Evolutionary conservation across 768 basidiomycete species (phyloP).

Genomic region (Calocybe gangraenosa): DNA sequence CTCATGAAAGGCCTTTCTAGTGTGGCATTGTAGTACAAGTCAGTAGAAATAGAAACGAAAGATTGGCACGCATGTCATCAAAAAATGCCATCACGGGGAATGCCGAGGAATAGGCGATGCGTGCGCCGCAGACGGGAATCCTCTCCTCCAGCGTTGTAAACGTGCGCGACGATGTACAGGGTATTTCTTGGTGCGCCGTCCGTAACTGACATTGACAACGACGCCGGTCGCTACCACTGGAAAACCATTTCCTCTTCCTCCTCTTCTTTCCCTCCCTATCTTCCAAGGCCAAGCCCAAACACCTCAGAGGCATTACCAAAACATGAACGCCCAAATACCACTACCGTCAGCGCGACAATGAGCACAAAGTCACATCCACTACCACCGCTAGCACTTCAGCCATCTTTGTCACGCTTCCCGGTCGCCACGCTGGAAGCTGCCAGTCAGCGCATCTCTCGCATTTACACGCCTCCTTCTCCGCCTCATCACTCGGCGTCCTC

Average conservation of each 20-base stretch:
- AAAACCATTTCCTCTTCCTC: constrained; percentile 33
- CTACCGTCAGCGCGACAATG: too few relatives aligned
- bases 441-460: constrained; percentile 60
- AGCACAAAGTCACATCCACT: neutral
- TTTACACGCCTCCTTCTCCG: constrained; percentile 70
- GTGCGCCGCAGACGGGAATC: constrained; percentile 23
- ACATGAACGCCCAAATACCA: too few relatives aligned
- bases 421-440: constrained; percentile 61
- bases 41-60: too few relatives aligned
- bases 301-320: too few relatives aligned
- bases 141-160: constrained; percentile 19
- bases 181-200: constrained; percentile 53
- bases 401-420: constrained; percentile 34
- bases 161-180: constrained; percentile 30
- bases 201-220: constrained; percentile 27
- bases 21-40: too few relatives aligned
- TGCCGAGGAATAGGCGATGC: constrained; percentile 31
- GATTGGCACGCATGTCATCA: too few relatives aligned
- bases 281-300: too few relatives aligned
- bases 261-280: neutral
- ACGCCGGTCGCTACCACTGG: constrained; percentile 40
- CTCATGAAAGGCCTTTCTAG: too few relatives aligned
- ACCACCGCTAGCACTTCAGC: constrained; percentile 15
- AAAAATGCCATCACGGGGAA: too few relatives aligned
- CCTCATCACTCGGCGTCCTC: constrained; percentile 64